These are phyloP conservation scores for Aspergillus vadensis DNA, from an alignment of 2,329 filamentous ascomycete species.

Conservation along the genomic window DNA sequence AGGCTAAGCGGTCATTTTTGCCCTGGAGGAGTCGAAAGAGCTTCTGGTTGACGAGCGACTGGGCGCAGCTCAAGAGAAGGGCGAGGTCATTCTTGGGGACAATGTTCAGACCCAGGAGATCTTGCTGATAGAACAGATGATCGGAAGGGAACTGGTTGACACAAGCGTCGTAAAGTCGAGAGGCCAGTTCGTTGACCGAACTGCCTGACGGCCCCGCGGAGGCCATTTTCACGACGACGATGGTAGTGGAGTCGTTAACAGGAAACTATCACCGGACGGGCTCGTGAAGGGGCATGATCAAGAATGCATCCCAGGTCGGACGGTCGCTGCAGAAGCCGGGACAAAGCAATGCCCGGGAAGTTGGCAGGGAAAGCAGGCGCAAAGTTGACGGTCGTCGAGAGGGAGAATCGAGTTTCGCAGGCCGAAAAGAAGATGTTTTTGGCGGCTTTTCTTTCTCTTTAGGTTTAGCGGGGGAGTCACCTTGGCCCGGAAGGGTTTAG, in stretches of 20 bases:
- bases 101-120: slow-evolving; percentile 46
- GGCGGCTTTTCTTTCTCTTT: slow-evolving; percentile 28
- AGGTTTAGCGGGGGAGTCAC: slow-evolving; percentile 26
- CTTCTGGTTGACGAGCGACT: slow-evolving; percentile 49
- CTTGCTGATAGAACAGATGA: slow-evolving; percentile 50
- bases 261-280: slow-evolving; percentile 33
- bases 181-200: slow-evolving; percentile 43
- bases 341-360: background rate
- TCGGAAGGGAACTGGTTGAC: slow-evolving; percentile 42
- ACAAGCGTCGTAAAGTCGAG: slow-evolving; percentile 50
- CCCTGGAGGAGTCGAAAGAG: slow-evolving; percentile 49
- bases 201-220: slow-evolving; percentile 35
- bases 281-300: slow-evolving; percentile 37
- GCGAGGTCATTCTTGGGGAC: slow-evolving; percentile 47
- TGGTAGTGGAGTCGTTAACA: slow-evolving; percentile 23
- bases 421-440: slow-evolving; percentile 30
- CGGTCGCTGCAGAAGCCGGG: background rate
- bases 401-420: background rate
- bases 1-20: slow-evolving; percentile 47
- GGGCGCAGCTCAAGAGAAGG: slow-evolving; percentile 47
- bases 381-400: slow-evolving; percentile 6
- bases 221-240: slow-evolving; percentile 32
- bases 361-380: background rate
- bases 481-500: slow-evolving; percentile 23
- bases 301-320: slow-evolving; percentile 21